Evolutionary conservation across 495 filamentous ascomycete genomes (phyloP).

Genomic region (Penicillium antarcticum): DNA sequence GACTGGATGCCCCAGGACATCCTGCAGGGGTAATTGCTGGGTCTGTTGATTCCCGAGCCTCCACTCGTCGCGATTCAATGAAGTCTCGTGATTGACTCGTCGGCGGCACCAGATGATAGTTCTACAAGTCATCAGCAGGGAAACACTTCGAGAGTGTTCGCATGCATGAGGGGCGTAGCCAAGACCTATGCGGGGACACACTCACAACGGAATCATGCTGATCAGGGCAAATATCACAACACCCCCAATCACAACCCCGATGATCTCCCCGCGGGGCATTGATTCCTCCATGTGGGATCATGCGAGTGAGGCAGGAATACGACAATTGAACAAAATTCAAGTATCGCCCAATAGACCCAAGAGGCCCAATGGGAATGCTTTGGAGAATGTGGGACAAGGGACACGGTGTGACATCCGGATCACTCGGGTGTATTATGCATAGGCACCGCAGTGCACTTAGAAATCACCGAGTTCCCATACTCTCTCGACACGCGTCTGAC

Average conservation of each 20-base stretch:
- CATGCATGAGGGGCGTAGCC: slow-evolving; percentile 11
- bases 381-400: not conserved
- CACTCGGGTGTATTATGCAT: not conserved
- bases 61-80: too few species aligned
- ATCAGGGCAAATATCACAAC: slow-evolving; percentile 28
- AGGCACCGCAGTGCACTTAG: slow-evolving; percentile 4
- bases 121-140: slow-evolving; percentile 12
- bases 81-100: slow-evolving; percentile 1
- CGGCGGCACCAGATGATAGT: slow-evolving; percentile 27
- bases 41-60: not conserved
- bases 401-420: slow-evolving; percentile 9
- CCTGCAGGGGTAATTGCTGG: slow-evolving; percentile 6
- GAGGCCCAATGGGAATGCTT: not conserved
- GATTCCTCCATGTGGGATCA: slow-evolving; percentile 12
- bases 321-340: slow-evolving; percentile 4
- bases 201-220: slow-evolving; percentile 36
- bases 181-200: slow-evolving; percentile 15
- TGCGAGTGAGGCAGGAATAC: slow-evolving; percentile 11
- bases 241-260: slow-evolving; percentile 36
- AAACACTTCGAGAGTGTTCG: slow-evolving; percentile 15
- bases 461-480: not conserved
- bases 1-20: slow-evolving; percentile 6
- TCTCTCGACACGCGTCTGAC: not conserved
- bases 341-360: not conserved
- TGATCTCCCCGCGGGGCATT: slow-evolving; percentile 23